Percentiles rank a stretch among this genome's conserved stretches.
Conservation (phyloP, 176 grass and related monocot species). For the Stipa capillata region DNA sequence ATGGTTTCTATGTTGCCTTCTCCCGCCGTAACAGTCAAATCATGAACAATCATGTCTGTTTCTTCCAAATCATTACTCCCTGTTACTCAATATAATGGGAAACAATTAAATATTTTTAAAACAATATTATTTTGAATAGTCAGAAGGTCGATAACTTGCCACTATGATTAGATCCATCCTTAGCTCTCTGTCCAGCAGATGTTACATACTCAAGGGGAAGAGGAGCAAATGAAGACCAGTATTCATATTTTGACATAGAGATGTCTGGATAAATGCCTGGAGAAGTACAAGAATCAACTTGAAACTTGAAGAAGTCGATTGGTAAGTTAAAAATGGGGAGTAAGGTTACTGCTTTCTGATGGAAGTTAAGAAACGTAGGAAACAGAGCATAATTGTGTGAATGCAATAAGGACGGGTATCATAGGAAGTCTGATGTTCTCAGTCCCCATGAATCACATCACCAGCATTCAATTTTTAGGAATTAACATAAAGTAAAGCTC, state of each 20-base stretch:
- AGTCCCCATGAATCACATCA: background rate
- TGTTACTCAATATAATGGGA: conserved; percentile 7
- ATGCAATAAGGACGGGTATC: background rate
- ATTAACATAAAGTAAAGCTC: background rate
- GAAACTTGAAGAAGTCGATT: background rate
- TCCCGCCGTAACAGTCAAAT: conserved; percentile 56
- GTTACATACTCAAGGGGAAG: conserved; percentile 86
- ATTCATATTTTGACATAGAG: conserved; percentile 71
- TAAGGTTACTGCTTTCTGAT: background rate
- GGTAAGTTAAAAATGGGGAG: background rate
- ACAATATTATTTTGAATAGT: background rate
- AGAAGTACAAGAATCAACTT: conserved; percentile 22
- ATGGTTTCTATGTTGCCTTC: conserved; percentile 94
- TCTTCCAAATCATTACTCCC: conserved; percentile 38
- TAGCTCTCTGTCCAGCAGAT: conserved; percentile 79
- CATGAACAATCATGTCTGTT: conserved; percentile 44
- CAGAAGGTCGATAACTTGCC: conserved; percentile 26
- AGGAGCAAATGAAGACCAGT: conserved; percentile 94
- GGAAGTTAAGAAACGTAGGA: conserved; percentile 1
- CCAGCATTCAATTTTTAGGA: background rate
- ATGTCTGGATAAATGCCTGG: conserved; percentile 88
- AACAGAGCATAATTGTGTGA: background rate
- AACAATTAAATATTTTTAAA: conserved; percentile 4
- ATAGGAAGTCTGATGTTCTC: background rate
- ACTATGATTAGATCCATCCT: conserved; percentile 41